Base-by-base conservation (phyloP, 176 grass and related monocot genomes). In the Aegilops bicornis region DNA sequence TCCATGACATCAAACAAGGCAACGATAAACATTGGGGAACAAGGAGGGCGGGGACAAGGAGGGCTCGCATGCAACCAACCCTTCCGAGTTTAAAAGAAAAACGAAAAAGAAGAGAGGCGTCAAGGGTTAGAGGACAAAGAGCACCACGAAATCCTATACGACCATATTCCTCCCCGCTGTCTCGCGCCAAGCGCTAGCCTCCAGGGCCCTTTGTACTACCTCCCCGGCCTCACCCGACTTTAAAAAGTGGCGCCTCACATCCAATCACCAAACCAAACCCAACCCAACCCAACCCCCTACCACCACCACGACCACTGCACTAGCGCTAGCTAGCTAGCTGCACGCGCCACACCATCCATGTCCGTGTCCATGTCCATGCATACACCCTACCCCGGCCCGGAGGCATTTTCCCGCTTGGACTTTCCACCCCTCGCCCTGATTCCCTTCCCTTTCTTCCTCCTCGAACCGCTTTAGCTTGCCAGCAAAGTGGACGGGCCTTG, bases 161-260 rank as follows among this genome's bases (percentile, higher is more conserved):
- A 63, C 90, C 87, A 88, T 94, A 97, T 97, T 97, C 94, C 85
- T 54, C 85, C 66, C 79, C 47, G 45, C 45, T 65, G 86, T 84
- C 89, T 82, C 77, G 20, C 29, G 92, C 93, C 96, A 98, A 96
- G 73, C 79, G 73, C 88, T 94, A 96, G 72, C 32, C 12, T 92
- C 90, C 93, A 91, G 40, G 11, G 50, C 54, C 43, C 7, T 78
- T 96, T 96, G 93, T 92, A 92, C 86, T 88, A 95, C 82, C 89
- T 89, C 91, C 54, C 40, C 90, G 66, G 88, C 88, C 69, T 92
- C 77, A 91, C 95, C 69, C 85, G 63, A 61, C 91, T 92, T 90
- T 84, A 71, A 91, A 95, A 95, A 94, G 96, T 91, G 80, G 72
- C 86, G 73, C 86, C 91, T 86, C 88, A 81, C 88, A 87, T 87